phyloP scores from a whole-genome alignment of 2,329 filamentous ascomycete genomes.

The Beauveria australis region DNA sequence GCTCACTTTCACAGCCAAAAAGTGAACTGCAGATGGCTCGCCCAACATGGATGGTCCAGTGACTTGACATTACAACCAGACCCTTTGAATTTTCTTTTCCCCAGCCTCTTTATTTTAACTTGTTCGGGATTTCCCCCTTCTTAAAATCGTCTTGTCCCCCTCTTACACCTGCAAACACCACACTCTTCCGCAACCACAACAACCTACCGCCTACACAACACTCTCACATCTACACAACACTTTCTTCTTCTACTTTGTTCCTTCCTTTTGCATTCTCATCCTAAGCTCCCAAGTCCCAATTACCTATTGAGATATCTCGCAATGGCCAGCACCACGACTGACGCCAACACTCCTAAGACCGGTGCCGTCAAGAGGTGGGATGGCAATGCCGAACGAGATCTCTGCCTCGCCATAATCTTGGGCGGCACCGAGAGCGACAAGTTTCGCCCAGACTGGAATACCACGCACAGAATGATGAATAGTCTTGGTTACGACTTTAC shows the following conservation, averaged over 20 bases:
- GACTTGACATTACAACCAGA: background rate
- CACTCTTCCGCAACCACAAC: background rate
- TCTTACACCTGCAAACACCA: background rate
- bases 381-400: slow-evolving; percentile 27
- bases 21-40: background rate
- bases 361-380: slow-evolving; percentile 27
- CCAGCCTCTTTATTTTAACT: background rate
- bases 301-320: background rate
- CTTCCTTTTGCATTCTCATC: background rate
- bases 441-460: slow-evolving; percentile 26
- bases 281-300: background rate
- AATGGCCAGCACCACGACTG: slow-evolving; percentile 3
- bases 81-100: background rate
- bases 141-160: no score
- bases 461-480: slow-evolving; percentile 24
- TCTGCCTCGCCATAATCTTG: slow-evolving; percentile 28
- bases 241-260: background rate
- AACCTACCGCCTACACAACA: background rate
- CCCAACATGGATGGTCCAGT: background rate
- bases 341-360: slow-evolving; percentile 9
- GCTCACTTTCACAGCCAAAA: background rate
- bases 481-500: slow-evolving; percentile 27
- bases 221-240: background rate
- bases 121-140: background rate
- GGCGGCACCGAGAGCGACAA: slow-evolving; percentile 19